A percentile compares a stretch with the other conserved stretches of the same genome.
phyloP scores from a whole-genome alignment of 306 rosid species.

The Pueraria montana region DNA sequence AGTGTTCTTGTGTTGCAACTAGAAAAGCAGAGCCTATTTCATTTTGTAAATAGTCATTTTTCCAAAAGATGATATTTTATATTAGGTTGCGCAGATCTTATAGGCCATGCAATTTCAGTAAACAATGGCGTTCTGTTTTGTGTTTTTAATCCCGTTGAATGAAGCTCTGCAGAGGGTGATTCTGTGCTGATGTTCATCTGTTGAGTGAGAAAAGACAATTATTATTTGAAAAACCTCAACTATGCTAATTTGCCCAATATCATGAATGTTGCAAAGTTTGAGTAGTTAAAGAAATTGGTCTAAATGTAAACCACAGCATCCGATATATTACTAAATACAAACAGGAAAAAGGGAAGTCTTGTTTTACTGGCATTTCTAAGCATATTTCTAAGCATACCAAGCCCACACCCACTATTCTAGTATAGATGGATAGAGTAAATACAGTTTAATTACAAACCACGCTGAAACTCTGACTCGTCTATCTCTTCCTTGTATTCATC shows the following conservation, averaged over 20 bases:
- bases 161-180: neutral
- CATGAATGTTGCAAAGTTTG: constrained; percentile 1
- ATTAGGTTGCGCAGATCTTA: neutral
- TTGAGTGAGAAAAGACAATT: no score
- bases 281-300: neutral
- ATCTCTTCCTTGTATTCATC: constrained; percentile 64
- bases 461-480: constrained; percentile 61
- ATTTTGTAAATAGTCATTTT: neutral
- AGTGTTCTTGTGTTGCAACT: neutral
- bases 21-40: neutral
- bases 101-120: neutral
- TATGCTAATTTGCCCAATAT: no score
- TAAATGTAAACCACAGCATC: constrained; percentile 7
- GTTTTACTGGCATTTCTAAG: constrained; percentile 11
- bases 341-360: neutral
- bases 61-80: neutral
- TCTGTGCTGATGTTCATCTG: no score
- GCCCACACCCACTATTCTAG: neutral
- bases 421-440: neutral
- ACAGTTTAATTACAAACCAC: constrained; percentile 36
- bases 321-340: neutral
- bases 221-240: no score
- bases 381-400: constrained; percentile 26
- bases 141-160: neutral
- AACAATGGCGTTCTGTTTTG: neutral